These are phyloP conservation scores for Diplosphaera chodatii DNA, from an alignment of 139 green algal species.

Conservation along the genomic window DNA sequence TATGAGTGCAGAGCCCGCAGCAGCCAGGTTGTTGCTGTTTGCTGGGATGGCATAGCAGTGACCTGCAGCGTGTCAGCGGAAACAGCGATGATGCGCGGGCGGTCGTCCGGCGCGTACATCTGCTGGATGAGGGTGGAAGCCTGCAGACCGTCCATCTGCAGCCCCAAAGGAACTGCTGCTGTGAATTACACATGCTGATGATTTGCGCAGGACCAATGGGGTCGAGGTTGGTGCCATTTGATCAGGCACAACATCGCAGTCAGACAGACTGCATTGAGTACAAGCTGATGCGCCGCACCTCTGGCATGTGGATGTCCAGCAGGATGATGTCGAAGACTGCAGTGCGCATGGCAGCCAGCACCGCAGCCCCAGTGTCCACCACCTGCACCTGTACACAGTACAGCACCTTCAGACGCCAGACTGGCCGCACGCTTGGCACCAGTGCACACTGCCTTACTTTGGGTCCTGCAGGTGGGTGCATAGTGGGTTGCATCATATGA, in stretches of 20 bases:
- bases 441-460: too few relatives aligned
- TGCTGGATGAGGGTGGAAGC: conserved; percentile 48
- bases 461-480: too few relatives aligned
- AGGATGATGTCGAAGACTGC: conserved; percentile 70
- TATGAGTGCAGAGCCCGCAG: too few relatives aligned
- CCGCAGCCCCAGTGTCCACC: not conserved
- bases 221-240: too few relatives aligned
- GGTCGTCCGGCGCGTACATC: conserved; percentile 23
- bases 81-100: conserved; percentile 59
- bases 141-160: conserved; percentile 70
- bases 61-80: conserved; percentile 55
- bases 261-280: not conserved
- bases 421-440: too few relatives aligned
- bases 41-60: too few relatives aligned
- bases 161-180: too few relatives aligned
- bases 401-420: too few relatives aligned
- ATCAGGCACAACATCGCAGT: too few relatives aligned
- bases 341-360: not conserved
- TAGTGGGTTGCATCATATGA: too few relatives aligned
- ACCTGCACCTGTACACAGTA: not conserved
- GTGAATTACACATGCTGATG: too few relatives aligned
- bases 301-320: conserved; percentile 73
- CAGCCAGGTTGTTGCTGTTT: too few relatives aligned
- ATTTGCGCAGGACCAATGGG: not conserved
- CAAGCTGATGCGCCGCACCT: not conserved